Conservation (phyloP, 129 eudicot genomes). For the Smallanthus sonchifolius region DNA sequence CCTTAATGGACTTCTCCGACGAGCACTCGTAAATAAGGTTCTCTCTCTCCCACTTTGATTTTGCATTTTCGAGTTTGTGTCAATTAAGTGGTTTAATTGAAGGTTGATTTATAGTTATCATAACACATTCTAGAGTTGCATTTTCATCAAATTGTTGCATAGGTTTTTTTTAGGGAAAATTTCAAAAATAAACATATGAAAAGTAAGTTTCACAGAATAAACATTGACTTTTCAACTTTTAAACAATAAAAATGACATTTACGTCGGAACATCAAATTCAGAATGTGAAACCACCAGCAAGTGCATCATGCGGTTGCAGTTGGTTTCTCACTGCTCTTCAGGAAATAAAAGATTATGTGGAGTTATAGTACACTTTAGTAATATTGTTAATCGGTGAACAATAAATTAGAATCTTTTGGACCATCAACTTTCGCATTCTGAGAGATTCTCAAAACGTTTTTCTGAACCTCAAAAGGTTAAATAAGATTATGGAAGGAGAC, state of each 20-base stretch:
- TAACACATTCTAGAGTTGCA: no score
- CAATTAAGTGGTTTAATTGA: background rate
- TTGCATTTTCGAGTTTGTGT: background rate
- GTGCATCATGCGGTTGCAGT: background rate
- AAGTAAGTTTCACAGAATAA: no score
- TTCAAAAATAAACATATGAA: no score
- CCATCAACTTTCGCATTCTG: constrained; percentile 22
- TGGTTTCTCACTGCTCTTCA: background rate
- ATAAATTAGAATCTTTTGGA: constrained; percentile 6
- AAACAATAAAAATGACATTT: no score
- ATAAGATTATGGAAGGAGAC: constrained; percentile 16
- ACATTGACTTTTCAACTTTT: no score
- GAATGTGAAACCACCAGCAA: background rate
- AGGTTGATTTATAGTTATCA: background rate
- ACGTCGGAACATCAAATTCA: no score
- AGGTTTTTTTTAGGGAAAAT: no score
- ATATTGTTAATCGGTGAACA: background rate
- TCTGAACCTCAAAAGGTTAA: constrained; percentile 28
- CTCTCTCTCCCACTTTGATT: background rate
- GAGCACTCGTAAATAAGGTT: constrained; percentile 26
- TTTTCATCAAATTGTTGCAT: no score
- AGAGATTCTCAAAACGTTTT: constrained; percentile 33
- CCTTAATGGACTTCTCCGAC: constrained; percentile 14
- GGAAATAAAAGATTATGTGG: no score
- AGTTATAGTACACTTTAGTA: no score